phyloP scores from a whole-genome alignment of 768 basidiomycete species.

The Rhizopogon salebrosus region DNA sequence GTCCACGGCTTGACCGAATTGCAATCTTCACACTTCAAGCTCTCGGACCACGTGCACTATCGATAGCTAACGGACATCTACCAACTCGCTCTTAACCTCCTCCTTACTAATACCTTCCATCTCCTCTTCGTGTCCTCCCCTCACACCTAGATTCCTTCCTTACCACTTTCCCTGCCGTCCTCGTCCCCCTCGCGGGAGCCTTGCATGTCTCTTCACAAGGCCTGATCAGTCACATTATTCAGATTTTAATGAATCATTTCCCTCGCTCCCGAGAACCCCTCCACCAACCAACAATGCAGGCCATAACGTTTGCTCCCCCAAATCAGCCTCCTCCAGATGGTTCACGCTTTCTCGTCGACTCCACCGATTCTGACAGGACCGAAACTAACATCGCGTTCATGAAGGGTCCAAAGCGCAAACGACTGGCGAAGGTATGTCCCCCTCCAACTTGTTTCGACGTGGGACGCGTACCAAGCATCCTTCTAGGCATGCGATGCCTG shows the following conservation, averaged over 20 bases:
- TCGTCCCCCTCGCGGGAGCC: too few relatives aligned
- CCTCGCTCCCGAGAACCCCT: slow-evolving; percentile 19
- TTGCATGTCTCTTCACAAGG: not conserved
- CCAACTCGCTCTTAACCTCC: not conserved
- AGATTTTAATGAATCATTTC: slow-evolving; percentile 29
- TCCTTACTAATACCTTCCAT: not conserved
- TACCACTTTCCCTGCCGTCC: too few relatives aligned
- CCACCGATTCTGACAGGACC: slow-evolving; percentile 21
- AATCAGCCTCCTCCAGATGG: slow-evolving; percentile 15
- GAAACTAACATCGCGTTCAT: slow-evolving; percentile 37
- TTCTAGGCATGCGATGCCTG: slow-evolving; percentile 71
- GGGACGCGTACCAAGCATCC: not conserved
- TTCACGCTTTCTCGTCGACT: slow-evolving; percentile 16
- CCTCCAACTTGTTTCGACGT: not conserved
- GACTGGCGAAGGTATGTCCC: slow-evolving; percentile 42
- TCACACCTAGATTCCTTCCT: too few relatives aligned
- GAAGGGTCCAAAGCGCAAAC: slow-evolving; percentile 50
- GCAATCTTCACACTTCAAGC: not conserved
- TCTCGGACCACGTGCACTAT: not conserved
- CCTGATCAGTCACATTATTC: not conserved
- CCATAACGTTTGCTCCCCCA: slow-evolving; percentile 21
- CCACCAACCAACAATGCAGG: slow-evolving; percentile 9
- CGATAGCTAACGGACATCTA: not conserved
- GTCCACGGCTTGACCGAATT: not conserved
- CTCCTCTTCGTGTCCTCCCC: too few relatives aligned